Conservation (phyloP, 164 flowering plant genomes). For the Chimonanthus praecox region DNA sequence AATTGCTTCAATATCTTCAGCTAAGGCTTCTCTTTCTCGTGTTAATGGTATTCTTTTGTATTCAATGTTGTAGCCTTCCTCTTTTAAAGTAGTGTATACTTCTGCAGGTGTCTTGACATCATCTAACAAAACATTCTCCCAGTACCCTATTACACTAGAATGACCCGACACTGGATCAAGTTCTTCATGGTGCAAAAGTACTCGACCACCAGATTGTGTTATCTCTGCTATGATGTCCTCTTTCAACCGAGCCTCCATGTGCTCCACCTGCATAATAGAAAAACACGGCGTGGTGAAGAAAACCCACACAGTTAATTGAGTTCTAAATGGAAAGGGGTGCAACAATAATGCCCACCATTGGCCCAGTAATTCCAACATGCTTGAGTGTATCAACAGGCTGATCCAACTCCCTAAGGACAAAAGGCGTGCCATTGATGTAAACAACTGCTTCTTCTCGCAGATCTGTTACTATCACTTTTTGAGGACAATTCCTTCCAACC, state of each 20-base stretch:
- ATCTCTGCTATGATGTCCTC: constrained; percentile 86
- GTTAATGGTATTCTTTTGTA: constrained; percentile 84
- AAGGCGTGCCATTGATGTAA: constrained; percentile 83
- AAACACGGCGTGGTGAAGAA: neutral
- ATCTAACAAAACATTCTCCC: constrained; percentile 79
- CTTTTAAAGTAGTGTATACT: constrained; percentile 58
- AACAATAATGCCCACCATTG: constrained; percentile 49
- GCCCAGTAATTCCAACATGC: constrained; percentile 92
- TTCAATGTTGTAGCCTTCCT: constrained; percentile 58
- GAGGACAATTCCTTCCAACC: constrained; percentile 23
- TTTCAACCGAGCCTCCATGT: constrained; percentile 85
- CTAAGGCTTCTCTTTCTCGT: constrained; percentile 85
- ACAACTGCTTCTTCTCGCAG: constrained; percentile 96
- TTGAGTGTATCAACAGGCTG: constrained; percentile 93
- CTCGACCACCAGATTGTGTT: constrained; percentile 64
- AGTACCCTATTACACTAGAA: constrained; percentile 73
- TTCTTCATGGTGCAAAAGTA: constrained; percentile 96
- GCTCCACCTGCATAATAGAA: constrained; percentile 61
- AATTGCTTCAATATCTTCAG: constrained; percentile 87
- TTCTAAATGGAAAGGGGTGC: neutral
- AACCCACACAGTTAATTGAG: neutral
- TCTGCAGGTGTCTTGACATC: constrained; percentile 90
- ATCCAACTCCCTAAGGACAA: constrained; percentile 88
- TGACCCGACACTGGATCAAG: constrained; percentile 59
- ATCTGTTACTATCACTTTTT: constrained; percentile 72